Percentiles rank a stretch among this genome's conserved stretches.
Evolutionary conservation across 345 rosid genomes (phyloP).

Genomic region (Sonneratia caseolaris): DNA sequence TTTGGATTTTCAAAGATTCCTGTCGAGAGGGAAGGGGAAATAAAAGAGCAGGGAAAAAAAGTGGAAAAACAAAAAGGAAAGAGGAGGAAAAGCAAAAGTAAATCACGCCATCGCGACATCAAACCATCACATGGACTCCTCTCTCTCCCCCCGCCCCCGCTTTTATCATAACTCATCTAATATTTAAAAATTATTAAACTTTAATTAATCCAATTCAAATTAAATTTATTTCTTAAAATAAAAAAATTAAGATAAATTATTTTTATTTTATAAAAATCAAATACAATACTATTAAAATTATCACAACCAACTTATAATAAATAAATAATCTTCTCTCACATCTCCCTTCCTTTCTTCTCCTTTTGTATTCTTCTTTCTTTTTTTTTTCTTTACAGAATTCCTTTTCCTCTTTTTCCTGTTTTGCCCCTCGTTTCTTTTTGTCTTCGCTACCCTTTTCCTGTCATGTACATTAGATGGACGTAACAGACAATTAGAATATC

Average conservation of each 20-base stretch:
- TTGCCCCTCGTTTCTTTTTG: conserved; percentile 28
- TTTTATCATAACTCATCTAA: no score
- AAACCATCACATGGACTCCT: conserved; percentile 32
- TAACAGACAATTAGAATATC: no score
- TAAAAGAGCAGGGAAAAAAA: not conserved
- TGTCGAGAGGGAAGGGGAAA: not conserved
- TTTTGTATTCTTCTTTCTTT: conserved; percentile 9
- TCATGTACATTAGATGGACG: no score
- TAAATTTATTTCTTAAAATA: no score
- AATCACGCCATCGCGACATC: conserved; percentile 13
- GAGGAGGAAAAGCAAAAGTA: not conserved
- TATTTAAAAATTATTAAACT: no score
- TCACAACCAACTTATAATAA: no score
- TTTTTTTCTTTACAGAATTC: not conserved
- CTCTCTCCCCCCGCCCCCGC: conserved; percentile 13
- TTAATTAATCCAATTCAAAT: no score
- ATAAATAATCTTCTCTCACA: conserved; percentile 21
- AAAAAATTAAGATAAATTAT: no score
- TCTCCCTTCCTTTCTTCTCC: conserved; percentile 33
- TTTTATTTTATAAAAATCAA: no score
- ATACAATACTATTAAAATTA: no score
- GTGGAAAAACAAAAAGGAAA: not conserved
- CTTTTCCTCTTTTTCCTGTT: conserved; percentile 29
- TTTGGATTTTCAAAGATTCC: conserved; percentile 51
- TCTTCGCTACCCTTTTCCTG: conserved; percentile 20